Conservation (phyloP, 371 early-diverging fungal genomes). For the Mucor sp. region DNA sequence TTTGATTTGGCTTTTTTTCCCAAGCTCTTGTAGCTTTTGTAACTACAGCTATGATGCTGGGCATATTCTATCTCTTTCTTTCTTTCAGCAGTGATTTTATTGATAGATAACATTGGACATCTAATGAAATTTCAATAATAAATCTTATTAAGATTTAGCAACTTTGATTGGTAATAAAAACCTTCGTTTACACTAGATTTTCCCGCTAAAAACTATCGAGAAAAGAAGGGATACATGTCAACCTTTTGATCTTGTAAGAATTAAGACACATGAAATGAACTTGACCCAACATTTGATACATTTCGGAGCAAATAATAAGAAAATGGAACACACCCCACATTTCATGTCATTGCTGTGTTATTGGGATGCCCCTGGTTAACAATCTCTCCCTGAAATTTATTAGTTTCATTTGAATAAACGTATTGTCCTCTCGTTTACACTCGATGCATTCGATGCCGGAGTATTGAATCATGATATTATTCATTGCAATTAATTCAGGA, state of each 20-base stretch:
- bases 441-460: not conserved
- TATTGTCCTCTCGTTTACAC: not conserved
- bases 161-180: constrained; percentile 1
- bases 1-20: not conserved
- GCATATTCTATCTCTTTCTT: not conserved
- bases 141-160: not conserved
- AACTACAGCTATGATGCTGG: not conserved
- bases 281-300: not conserved
- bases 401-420: not conserved
- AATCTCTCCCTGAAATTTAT: not conserved
- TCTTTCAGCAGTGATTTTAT: not conserved
- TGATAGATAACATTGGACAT: not conserved
- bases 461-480: not conserved
- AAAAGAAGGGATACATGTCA: not conserved
- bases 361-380: not conserved
- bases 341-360: not conserved
- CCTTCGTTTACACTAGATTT: constrained; percentile 8
- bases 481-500: not conserved
- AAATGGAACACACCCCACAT: not conserved
- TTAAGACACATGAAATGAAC: not conserved
- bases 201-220: not conserved
- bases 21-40: not conserved
- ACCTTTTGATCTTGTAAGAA: not conserved
- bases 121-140: not conserved
- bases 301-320: not conserved